Evolutionary conservation across 2,329 filamentous ascomycete genomes (phyloP).

Genomic region (Mariannaea elegans): DNA sequence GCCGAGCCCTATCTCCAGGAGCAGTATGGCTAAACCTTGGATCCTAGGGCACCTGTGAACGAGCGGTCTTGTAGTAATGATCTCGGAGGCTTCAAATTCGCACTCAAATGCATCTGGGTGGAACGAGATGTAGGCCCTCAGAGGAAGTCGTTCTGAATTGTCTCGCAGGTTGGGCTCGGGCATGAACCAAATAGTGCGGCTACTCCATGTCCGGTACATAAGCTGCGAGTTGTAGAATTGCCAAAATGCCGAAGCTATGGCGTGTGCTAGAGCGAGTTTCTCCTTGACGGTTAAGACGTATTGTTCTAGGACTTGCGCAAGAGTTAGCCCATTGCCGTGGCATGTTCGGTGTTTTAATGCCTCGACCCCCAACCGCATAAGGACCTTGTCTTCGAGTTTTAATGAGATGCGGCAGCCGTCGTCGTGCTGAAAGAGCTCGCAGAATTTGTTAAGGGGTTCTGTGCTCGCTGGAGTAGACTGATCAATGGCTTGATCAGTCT

Average conservation of each 20-base stretch:
- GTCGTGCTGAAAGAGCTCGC: not conserved
- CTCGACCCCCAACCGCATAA: not conserved
- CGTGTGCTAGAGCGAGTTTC: conserved; percentile 19
- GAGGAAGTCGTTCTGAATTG: not conserved
- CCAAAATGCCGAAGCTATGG: conserved; percentile 21
- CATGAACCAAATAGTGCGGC: conserved; percentile 27
- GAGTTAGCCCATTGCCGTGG: not conserved
- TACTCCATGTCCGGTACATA: conserved; percentile 25
- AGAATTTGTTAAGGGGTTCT: conserved; percentile 1
- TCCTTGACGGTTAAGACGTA: conserved; percentile 20
- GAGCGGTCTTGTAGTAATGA: not conserved
- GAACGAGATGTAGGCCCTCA: conserved; percentile 9
- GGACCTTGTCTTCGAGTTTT: not conserved
- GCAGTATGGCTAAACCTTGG: not conserved
- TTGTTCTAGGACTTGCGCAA: conserved; percentile 1
- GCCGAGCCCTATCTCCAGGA: conserved; percentile 7
- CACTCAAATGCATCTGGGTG: conserved; percentile 2
- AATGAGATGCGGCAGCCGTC: conserved; percentile 6
- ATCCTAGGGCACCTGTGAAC: conserved; percentile 15
- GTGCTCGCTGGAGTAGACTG: not conserved
- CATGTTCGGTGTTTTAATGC: not conserved
- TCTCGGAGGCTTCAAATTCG: conserved; percentile 1
- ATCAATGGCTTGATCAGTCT: not conserved
- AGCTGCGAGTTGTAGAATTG: conserved; percentile 29
- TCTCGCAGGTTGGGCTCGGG: conserved; percentile 8